A percentile compares a stretch with the other conserved stretches of the same genome.
Evolutionary conservation across 345 rosid species (phyloP).

Genomic region (Eucalyptus curtisii): DNA sequence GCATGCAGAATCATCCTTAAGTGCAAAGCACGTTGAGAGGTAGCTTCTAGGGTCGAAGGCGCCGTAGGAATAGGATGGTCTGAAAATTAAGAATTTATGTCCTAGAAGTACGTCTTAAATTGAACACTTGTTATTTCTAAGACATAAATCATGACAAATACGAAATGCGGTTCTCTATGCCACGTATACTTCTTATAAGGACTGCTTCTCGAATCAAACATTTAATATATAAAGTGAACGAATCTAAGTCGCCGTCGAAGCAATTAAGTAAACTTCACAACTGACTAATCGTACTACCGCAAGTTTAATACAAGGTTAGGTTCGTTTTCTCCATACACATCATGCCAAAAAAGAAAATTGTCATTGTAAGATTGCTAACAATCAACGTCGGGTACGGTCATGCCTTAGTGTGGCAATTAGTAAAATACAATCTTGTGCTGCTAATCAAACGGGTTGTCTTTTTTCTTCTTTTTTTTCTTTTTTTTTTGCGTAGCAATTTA

Average conservation of each 20-base stretch:
- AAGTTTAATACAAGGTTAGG: background rate
- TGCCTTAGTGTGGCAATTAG: background rate
- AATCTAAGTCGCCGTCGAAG: fast-evolving
- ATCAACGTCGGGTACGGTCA: background rate
- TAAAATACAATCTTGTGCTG: background rate
- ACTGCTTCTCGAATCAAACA: background rate
- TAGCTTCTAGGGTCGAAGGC: background rate
- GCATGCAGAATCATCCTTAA: background rate
- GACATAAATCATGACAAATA: background rate
- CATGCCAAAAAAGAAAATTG: background rate
- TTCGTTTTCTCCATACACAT: background rate
- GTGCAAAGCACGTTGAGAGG: background rate
- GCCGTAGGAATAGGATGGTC: background rate
- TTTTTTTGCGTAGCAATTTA: background rate
- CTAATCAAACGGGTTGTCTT: background rate
- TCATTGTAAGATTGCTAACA: background rate
- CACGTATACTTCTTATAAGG: background rate
- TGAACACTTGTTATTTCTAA: background rate
- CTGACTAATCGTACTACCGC: fast-evolving
- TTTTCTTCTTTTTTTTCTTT: too few relatives aligned
- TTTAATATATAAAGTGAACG: background rate
- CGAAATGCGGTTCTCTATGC: background rate
- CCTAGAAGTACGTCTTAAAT: background rate
- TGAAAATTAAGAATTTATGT: background rate
- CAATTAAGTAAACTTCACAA: background rate